These are phyloP conservation scores for Saccharomycopsis sp. DNA, from an alignment of 805 yeast species.

Conservation along the genomic window DNA sequence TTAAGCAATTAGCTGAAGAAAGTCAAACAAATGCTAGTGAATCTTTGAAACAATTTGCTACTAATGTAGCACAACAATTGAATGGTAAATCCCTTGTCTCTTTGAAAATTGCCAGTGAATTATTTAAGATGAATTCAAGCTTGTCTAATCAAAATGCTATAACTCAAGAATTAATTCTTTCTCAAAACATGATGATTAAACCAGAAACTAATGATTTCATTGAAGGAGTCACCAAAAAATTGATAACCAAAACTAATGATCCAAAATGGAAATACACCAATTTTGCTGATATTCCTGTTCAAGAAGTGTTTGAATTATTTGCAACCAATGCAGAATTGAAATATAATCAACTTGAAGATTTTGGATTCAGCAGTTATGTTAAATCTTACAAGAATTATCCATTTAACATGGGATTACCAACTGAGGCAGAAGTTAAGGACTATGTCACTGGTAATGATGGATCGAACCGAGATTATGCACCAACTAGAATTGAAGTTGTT, in stretches of 20 bases:
- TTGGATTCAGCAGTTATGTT: conserved; percentile 6
- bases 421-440: conserved; percentile 53
- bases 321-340: conserved; percentile 3
- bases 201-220: conserved; percentile 53
- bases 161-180: conserved; percentile 65
- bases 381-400: conserved; percentile 37
- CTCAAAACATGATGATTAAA: conserved; percentile 62
- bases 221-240: conserved; percentile 57
- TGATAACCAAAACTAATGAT: conserved; percentile 50
- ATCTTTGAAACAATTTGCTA: conserved; percentile 43
- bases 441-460: conserved; percentile 68
- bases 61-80: conserved; percentile 47
- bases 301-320: conserved; percentile 30
- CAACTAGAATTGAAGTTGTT: conserved; percentile 60
- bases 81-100: conserved; percentile 71
- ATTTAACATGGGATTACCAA: conserved; percentile 73
- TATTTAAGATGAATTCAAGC: conserved; percentile 53
- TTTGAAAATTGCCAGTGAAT: conserved; percentile 60
- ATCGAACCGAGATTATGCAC: conserved; percentile 57
- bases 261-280: conserved; percentile 46
- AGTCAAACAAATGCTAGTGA: background rate
- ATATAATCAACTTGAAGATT: conserved; percentile 16
- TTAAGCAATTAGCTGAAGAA: conserved; percentile 34
- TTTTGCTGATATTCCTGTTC: conserved; percentile 27
- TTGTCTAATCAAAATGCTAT: conserved; percentile 60